phyloP scores from a whole-genome alignment of 192 early-diverging fungal genomes.

The Backusella tarrabulga region DNA sequence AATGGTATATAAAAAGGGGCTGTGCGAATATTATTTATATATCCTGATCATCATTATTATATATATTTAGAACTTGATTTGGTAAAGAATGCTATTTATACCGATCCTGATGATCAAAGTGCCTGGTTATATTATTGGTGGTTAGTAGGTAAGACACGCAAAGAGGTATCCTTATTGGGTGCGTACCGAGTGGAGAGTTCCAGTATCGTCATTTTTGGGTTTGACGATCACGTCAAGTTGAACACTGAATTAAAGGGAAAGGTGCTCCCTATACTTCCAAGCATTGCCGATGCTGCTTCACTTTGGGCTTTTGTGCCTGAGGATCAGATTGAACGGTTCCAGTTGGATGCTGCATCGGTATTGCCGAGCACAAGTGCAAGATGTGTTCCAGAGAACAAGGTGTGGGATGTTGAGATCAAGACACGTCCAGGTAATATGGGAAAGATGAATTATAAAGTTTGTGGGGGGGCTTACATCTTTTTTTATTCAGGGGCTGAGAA shows the following conservation, averaged over 20 bases:
- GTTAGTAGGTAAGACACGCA: conserved; percentile 65
- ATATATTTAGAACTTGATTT: conserved; percentile 71
- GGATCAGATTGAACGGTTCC: neutral
- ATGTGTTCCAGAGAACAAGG: neutral
- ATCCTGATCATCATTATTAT: neutral
- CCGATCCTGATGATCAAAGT: conserved; percentile 95
- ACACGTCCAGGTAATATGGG: neutral
- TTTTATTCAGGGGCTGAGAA: neutral
- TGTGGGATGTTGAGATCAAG: neutral
- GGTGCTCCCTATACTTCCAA: neutral
- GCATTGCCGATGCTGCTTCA: conserved; percentile 5
- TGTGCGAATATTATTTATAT: neutral
- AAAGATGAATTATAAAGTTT: neutral
- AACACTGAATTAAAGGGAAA: conserved; percentile 11
- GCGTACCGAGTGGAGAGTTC: conserved; percentile 21
- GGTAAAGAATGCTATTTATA: conserved; percentile 90
- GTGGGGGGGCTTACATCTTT: no score
- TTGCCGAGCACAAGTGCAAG: conserved; percentile 5
- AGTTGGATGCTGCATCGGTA: neutral
- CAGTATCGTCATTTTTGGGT: conserved; percentile 29
- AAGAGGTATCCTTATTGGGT: conserved; percentile 33
- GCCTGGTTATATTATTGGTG: conserved; percentile 97
- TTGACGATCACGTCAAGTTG: conserved; percentile 38
- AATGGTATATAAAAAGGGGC: conserved; percentile 21
- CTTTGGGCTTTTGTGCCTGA: conserved; percentile 14